These are phyloP conservation scores for Phytopythium kandeliae DNA, from an alignment of 352 stramenopile genomes.

Conservation along the genomic window DNA sequence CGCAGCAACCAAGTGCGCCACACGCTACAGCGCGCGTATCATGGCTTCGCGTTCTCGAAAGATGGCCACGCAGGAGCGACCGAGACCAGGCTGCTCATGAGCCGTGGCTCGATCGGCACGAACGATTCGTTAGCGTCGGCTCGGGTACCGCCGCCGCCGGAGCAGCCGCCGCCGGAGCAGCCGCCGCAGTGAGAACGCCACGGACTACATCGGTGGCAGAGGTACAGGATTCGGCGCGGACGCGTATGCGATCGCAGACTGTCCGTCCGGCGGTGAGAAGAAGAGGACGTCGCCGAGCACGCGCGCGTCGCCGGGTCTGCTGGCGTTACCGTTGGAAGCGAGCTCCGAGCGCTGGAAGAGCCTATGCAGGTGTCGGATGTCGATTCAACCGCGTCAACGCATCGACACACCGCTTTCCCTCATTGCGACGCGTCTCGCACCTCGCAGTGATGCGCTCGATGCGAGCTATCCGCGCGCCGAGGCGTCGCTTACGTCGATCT, in stretches of 20 bases:
- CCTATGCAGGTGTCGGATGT: too few species aligned
- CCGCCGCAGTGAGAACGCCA: neutral
- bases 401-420: slow-evolving; percentile 5
- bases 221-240: slow-evolving; percentile 18
- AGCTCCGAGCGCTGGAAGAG: neutral
- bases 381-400: neutral
- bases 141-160: neutral
- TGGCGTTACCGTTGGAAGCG: neutral
- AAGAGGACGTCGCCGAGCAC: slow-evolving; percentile 28
- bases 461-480: slow-evolving; percentile 7
- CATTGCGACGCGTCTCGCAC: slow-evolving; percentile 6
- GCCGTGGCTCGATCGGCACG: slow-evolving; percentile 25
- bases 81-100: slow-evolving; percentile 50
- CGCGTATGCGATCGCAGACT: slow-evolving; percentile 27
- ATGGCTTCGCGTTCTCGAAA: slow-evolving; percentile 73
- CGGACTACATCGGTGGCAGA: slow-evolving; percentile 8
- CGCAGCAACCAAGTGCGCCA: slow-evolving; percentile 13
- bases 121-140: slow-evolving; percentile 7
- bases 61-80: slow-evolving; percentile 46
- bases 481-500: neutral
- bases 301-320: slow-evolving; percentile 4
- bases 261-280: slow-evolving; percentile 18
- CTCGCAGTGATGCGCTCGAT: slow-evolving; percentile 24
- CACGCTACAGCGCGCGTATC: slow-evolving; percentile 35
- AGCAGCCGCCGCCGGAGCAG: neutral